Percentiles rank a stretch among this genome's conserved stretches.
These are phyloP conservation scores for Nymphaea colorata DNA, from an alignment of 164 flowering plant genomes.

Conservation along the genomic window DNA sequence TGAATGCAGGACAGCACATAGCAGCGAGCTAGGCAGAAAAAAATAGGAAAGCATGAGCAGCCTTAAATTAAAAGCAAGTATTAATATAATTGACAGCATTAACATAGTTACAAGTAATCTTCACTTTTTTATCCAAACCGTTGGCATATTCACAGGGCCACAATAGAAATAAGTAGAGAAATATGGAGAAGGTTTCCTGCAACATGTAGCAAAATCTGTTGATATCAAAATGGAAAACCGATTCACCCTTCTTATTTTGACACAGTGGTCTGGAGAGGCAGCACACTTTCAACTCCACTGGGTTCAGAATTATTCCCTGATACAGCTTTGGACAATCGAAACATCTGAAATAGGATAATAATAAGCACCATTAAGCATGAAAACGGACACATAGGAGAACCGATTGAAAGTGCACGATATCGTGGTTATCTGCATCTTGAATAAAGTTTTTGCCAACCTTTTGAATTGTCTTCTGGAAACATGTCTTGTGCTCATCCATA, in stretches of 20 bases:
- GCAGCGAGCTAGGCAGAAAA: no score
- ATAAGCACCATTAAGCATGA: conserved; percentile 1
- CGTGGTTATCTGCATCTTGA: not conserved
- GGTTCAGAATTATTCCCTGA: conserved; percentile 44
- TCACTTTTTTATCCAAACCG: no score
- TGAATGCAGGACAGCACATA: no score
- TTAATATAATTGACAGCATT: no score
- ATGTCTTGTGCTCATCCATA: conserved; percentile 81
- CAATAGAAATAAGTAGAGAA: no score
- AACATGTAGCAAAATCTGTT: no score
- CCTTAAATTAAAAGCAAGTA: no score
- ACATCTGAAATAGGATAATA: conserved; percentile 42
- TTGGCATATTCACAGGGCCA: no score
- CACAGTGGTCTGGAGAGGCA: conserved; percentile 48
- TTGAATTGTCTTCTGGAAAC: conserved; percentile 75
- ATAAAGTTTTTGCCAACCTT: conserved; percentile 33
- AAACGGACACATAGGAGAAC: not conserved
- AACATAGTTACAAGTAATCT: no score
- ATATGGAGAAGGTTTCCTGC: no score
- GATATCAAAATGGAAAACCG: not conserved
- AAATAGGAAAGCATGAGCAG: no score
- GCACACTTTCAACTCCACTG: conserved; percentile 49
- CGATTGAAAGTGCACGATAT: not conserved
- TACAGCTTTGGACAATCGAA: conserved; percentile 72
- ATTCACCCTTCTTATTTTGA: conserved; percentile 8